Base-by-base conservation (phyloP, 1,284 basidiomycete genomes). In the Stygiomarasmius scandens region DNA sequence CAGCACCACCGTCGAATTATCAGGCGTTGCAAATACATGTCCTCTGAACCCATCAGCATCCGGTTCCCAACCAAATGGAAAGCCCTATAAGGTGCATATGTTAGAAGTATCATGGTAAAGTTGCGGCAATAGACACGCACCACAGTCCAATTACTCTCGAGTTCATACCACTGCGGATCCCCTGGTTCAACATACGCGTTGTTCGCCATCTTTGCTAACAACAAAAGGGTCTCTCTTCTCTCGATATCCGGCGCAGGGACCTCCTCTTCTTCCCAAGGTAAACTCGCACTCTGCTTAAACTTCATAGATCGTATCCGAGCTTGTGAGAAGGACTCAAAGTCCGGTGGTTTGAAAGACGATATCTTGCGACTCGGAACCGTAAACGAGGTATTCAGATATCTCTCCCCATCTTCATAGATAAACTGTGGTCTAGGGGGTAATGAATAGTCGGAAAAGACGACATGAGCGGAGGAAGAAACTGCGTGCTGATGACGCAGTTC, bases 181-280 rank as follows among this genome's bases (percentile, higher is more conserved):
- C 78, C 77, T 0, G 81, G 82, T 6, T 77, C 69, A 52, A 89
- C 72, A 74, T 98, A 98, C 32, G 97, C 95, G 68, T 97, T 93
- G 64, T 87, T 91, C 25, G 93, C 86, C 93, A 99, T 98, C 81
- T 95, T 97, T 19, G 95, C 96, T 41, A 99, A 81, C 27, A 86
- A 77, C 11, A 92, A 78, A 20, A 99, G 74, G 1, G 93, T 92
- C 60, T 89, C 83, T 16, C 93, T 80, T 61, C 85, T 85, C 48
- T 87, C 84, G 14, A 92, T 80, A 69, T 98, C 85, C 16, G 90
- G 90, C 0, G 75, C 86, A 2, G 72, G 32, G 2, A 88, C 71
- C 55, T 84, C 83, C 11, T 84, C 81, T 66, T 85, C 82, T 9
- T 84, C 77, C 90, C 90, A 92, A 3, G 74, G 69, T 47, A 87